Percentiles rank a stretch among this genome's conserved stretches.
Conservation (phyloP, 352 stramenopile genomes). For the Globisporangium camurandrum region DNA sequence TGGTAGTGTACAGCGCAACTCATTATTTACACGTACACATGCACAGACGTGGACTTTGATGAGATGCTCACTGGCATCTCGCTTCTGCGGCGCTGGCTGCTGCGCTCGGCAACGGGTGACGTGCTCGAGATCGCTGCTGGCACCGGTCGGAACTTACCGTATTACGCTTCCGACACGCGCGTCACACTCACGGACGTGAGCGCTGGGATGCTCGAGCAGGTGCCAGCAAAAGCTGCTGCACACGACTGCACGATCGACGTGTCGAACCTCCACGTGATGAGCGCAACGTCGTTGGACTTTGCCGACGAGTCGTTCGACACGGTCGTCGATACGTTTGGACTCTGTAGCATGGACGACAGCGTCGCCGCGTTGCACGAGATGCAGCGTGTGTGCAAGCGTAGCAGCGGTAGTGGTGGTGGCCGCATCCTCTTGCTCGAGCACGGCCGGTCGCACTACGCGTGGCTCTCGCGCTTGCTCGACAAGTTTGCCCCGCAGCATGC, state of each 20-base stretch:
- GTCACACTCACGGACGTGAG: constrained; percentile 75
- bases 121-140: constrained; percentile 92
- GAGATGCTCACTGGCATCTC: constrained; percentile 75
- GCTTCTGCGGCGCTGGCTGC: constrained; percentile 73
- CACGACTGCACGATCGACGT: constrained; percentile 12
- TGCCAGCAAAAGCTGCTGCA: constrained; percentile 17
- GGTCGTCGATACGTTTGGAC: constrained; percentile 94
- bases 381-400: constrained; percentile 86
- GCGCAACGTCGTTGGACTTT: constrained; percentile 54
- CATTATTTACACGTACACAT: not conserved
- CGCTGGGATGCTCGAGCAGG: constrained; percentile 63
- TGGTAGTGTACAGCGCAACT: not conserved
- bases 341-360: constrained; percentile 94
- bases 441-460: constrained; percentile 85
- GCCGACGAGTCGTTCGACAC: constrained; percentile 85
- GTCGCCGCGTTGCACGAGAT: constrained; percentile 89
- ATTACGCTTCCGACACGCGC: constrained; percentile 54
- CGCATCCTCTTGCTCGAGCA: constrained; percentile 95
- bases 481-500: constrained; percentile 89
- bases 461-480: constrained; percentile 89
- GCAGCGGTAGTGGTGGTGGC: constrained; percentile 17
- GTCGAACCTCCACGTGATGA: constrained; percentile 54
- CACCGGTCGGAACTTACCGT: constrained; percentile 92
- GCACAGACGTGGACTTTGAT: constrained; percentile 60
- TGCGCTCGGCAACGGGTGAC: constrained; percentile 55